Evolutionary conservation across 805 yeast genomes (phyloP), one percentile per base, ranked within the genome.

Genomic region (Yarrowia sp.): DNA sequence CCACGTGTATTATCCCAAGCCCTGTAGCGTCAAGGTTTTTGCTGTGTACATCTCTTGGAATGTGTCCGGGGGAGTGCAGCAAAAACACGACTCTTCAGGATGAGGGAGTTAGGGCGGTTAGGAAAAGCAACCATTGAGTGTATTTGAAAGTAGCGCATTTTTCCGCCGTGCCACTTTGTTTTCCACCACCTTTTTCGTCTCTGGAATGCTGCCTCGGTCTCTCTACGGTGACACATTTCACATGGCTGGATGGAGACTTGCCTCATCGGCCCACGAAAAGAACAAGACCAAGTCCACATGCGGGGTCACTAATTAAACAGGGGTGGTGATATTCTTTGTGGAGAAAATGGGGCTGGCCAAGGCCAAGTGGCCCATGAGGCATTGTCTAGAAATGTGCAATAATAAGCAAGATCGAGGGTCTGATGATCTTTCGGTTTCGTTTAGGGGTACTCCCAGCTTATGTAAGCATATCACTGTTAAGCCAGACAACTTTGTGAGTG

Each of bases 1-100:
- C 50, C 55, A 49, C 55, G 55, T 49, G 55, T 49, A 49, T 49
- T 44, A 10, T 49, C 55, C 55, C 39, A 49, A n/a, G 20, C 34
- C 19, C 52, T 24, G n/a, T 33, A 49, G 39, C 40, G 39, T 49
- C 39, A 9, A 49, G 40, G 42, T 34, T 50, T 9, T 46, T 8
- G 50, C 4, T 24, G 42, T 50, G 56, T 42, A 50, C 56, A 34
- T 17, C 50, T 9, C n/a, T 34, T 34, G 56, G 56, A 50, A 50
- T 50, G 56, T 50, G 24, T 49, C 38, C n/a, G 55, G 55, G 55
- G 52, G 36, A 46, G 9, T 33, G 55, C 39, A 47, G 47, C 49
- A 12, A 24, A 24, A 24, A 24, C 30, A 20, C n/a, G 36, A 30
- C 17, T 17, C 15, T 34, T 44, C 20, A 9, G 30, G 43, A 17